Evolutionary conservation across 257 asterid genomes (phyloP), one percentile per base, ranked within the genome.

Genomic region (Ocimum tenuiflorum): DNA sequence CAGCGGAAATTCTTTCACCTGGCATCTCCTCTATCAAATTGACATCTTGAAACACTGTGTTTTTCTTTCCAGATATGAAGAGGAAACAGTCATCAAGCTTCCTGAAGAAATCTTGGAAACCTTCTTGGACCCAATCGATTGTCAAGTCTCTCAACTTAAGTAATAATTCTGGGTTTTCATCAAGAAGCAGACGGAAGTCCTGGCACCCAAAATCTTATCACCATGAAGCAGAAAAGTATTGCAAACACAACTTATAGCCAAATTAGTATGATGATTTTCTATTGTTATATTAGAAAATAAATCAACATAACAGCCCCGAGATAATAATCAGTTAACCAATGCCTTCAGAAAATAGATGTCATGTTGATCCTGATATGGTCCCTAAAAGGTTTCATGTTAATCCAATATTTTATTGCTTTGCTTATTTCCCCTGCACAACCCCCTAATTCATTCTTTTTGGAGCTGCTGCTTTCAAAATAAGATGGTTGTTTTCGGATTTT

Each of bases 51-150:
- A 77, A 72, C 33, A 79, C 79, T 64, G 81, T 41, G 70, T 71
- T 69, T 66, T 76, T 83, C 85, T 85, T 88, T 65, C 99, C 96
- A 0, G 85, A 88, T 45, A 89, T 88, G 73, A 83, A 50, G 83
- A 78, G 78, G 79, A 92, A 92, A 69, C 82, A 80, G 51, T 69
- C 76, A 67, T 81, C 71, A 67, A 92, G 97, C 73, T 81, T 85
- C 73, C 69, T 65, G 81, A 92, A 89, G 83, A 92, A 89, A 75
- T 84, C 82, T 80, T 88, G 99, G 83, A 89, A 87, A 56, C 99
- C 99, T 83, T 89, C 95, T 78, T 81, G 94, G 66, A 92, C 90
- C 95, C 96, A 86, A 69, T 79, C 85, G 54, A 82, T 61, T 58
- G 79, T 82, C 47, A 68, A 69, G 65, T 83, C 94, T 84, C 91